Evolutionary conservation across 192 early-diverging fungal genomes (phyloP).

Genomic region (Polychytrium aggregatum): DNA sequence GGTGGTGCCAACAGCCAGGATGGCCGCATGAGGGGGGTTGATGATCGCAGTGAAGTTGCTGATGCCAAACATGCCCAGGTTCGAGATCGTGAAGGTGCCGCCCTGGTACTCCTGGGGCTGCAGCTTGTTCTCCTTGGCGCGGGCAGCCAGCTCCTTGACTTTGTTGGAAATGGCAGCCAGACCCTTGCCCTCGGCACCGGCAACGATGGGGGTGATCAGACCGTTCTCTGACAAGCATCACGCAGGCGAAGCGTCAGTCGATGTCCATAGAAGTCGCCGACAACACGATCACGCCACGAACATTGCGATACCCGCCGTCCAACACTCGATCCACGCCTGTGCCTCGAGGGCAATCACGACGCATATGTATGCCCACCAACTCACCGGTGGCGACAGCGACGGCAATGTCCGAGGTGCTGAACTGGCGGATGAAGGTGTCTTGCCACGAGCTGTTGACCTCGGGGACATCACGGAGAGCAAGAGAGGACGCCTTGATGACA

Average conservation of each 20-base stretch:
- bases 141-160: conserved; percentile 72
- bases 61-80: conserved; percentile 95
- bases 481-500: conserved; percentile 87
- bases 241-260: no score
- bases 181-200: conserved; percentile 71
- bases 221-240: conserved; percentile 45
- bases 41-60: conserved; percentile 95
- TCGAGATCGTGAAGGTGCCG: conserved; percentile 95
- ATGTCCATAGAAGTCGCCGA: no score
- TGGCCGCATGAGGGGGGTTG: conserved; percentile 88
- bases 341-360: no score
- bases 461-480: conserved; percentile 82
- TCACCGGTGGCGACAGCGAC: conserved; percentile 86
- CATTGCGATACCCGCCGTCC: no score
- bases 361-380: not conserved
- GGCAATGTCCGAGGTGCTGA: conserved; percentile 84
- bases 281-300: no score
- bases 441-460: conserved; percentile 89
- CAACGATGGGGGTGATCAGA: conserved; percentile 92
- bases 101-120: conserved; percentile 95
- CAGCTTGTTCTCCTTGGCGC: conserved; percentile 80
- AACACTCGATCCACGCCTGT: no score
- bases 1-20: conserved; percentile 84
- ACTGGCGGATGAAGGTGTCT: conserved; percentile 84
- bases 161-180: conserved; percentile 73